Conservation (phyloP, 2,329 filamentous ascomycete genomes). For the Curvularia lunata region DNA sequence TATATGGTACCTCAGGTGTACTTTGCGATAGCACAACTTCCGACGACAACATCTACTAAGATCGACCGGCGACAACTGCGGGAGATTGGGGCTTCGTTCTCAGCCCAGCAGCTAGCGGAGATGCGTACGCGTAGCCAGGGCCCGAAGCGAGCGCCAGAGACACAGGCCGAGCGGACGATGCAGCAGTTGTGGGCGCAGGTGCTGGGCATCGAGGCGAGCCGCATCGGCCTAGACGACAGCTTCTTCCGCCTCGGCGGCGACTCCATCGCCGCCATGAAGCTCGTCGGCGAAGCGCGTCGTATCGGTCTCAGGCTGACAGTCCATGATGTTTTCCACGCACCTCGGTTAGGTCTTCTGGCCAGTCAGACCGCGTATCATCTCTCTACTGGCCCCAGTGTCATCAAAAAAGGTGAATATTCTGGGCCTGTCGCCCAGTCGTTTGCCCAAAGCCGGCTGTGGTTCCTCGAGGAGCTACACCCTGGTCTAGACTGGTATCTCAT, state of each 20-base stretch:
- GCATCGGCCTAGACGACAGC: slow-evolving; percentile 17
- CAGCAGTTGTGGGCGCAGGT: slow-evolving; percentile 12
- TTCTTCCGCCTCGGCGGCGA: slow-evolving; percentile 24
- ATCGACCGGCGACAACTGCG: slow-evolving; percentile 29
- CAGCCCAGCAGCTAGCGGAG: slow-evolving; percentile 1
- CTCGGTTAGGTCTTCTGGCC: too few relatives aligned
- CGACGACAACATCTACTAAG: slow-evolving; percentile 55
- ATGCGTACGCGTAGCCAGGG: not conserved
- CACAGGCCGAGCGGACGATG: not conserved
- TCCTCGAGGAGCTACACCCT: slow-evolving; percentile 5
- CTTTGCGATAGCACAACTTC: slow-evolving; percentile 53
- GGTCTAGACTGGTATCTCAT: slow-evolving; percentile 7
- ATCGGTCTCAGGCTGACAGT: too few relatives aligned
- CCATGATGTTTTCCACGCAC: too few relatives aligned
- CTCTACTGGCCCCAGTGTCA: not conserved
- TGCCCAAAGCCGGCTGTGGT: slow-evolving; percentile 8
- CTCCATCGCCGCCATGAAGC: slow-evolving; percentile 17
- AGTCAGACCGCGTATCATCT: too few relatives aligned
- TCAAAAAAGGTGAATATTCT: not conserved
- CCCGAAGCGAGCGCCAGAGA: not conserved
- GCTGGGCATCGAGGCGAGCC: not conserved
- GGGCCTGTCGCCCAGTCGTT: slow-evolving; percentile 3
- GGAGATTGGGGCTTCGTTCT: slow-evolving; percentile 17
- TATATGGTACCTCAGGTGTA: slow-evolving; percentile 55
- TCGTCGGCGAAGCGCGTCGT: slow-evolving; percentile 11